These are phyloP conservation scores for Botryosphaeria dothidea DNA, from an alignment of 2,329 filamentous ascomycete genomes.

Conservation along the genomic window DNA sequence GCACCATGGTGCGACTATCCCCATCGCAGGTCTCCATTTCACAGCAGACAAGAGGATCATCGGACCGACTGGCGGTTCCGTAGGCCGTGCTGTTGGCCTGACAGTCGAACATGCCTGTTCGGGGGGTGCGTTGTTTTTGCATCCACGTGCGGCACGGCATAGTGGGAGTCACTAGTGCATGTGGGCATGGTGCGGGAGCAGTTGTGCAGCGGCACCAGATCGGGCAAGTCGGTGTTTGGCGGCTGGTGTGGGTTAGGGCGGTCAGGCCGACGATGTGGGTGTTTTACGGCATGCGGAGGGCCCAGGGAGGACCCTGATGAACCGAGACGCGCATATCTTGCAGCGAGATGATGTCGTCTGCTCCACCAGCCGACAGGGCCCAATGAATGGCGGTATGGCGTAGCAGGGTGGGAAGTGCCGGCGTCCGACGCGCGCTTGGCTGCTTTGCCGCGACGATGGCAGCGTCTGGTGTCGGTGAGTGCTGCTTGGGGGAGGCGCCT, in stretches of 20 bases:
- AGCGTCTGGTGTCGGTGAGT: not conserved
- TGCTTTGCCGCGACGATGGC: not conserved
- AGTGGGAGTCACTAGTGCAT: not conserved
- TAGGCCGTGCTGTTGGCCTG: constrained; percentile 9
- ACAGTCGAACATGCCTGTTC: constrained; percentile 2
- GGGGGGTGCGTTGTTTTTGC: not conserved
- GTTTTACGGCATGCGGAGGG: not conserved
- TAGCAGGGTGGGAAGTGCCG: not conserved
- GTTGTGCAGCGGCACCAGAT: not conserved
- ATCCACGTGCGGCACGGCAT: constrained; percentile 4
- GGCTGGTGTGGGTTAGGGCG: not conserved
- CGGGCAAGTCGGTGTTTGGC: not conserved
- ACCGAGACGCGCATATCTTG: not conserved
- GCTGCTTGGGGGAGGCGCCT: not conserved
- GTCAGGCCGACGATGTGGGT: not conserved
- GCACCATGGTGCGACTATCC: not conserved
- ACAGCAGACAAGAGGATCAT: not conserved
- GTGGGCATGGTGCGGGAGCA: not conserved
- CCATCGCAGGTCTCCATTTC: not conserved
- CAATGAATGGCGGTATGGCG: constrained; percentile 1
- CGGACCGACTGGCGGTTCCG: not conserved
- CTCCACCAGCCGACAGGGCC: not conserved
- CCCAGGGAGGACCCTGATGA: constrained; percentile 4
- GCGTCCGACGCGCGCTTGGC: not conserved
- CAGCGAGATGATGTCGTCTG: not conserved